These are phyloP conservation scores for Quercus phellos DNA, from an alignment of 331 rosid species.

Conservation along the genomic window DNA sequence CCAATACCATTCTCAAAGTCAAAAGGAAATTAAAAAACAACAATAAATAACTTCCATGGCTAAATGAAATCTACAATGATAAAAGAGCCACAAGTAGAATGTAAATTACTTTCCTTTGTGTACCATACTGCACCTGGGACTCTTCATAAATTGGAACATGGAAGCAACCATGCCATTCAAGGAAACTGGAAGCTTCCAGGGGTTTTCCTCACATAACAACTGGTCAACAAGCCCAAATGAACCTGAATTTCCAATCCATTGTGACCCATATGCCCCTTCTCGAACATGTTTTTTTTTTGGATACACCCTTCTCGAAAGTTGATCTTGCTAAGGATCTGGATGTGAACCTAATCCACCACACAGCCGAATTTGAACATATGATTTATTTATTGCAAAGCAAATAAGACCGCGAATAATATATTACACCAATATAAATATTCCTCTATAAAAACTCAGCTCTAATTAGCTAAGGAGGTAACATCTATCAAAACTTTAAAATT, in stretches of 20 bases:
- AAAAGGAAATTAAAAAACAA: too few relatives aligned
- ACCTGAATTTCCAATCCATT: neutral
- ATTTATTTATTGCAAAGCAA: neutral
- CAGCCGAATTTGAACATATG: neutral
- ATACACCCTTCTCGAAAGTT: neutral
- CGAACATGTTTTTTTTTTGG: neutral
- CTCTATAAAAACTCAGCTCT: neutral
- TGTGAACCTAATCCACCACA: neutral
- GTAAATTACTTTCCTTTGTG: too few relatives aligned
- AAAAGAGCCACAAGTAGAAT: too few relatives aligned
- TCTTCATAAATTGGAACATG: too few relatives aligned
- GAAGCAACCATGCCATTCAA: neutral
- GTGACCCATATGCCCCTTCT: neutral
- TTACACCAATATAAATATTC: neutral
- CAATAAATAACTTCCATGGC: too few relatives aligned
- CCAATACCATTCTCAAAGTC: too few relatives aligned
- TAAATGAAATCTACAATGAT: too few relatives aligned
- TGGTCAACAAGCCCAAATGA: neutral
- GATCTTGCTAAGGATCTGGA: neutral
- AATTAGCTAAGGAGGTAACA: neutral
- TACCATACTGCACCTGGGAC: too few relatives aligned
- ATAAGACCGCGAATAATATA: neutral
- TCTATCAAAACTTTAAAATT: too few relatives aligned
- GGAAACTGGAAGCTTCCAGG: slow-evolving; percentile 10
- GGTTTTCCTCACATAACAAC: neutral